Evolutionary conservation across 768 basidiomycete species (phyloP).

Genomic region (Terana coerulea): DNA sequence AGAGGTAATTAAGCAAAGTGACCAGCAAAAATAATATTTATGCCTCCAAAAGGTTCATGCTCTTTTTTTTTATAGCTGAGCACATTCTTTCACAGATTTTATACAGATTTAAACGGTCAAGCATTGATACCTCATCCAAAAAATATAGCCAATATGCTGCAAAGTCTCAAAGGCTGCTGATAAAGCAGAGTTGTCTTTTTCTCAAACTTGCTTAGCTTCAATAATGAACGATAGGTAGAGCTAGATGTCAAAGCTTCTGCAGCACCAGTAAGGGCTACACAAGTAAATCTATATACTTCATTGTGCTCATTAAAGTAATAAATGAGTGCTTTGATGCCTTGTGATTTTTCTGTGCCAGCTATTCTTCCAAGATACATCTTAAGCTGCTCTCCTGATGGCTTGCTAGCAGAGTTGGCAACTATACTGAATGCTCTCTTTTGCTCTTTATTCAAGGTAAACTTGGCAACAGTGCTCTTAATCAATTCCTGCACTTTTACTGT

Average conservation of each 20-base stretch:
- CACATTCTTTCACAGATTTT: constrained; percentile 23
- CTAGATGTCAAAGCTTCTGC: constrained; percentile 19
- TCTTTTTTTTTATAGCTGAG: too few relatives aligned
- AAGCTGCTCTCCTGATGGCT: constrained; percentile 8
- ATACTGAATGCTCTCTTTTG: constrained; percentile 20
- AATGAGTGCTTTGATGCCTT: constrained; percentile 21
- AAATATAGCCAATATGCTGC: constrained; percentile 34
- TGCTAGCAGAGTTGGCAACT: constrained; percentile 15
- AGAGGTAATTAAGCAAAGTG: too few relatives aligned
- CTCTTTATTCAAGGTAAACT: constrained; percentile 18
- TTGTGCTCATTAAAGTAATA: too few relatives aligned
- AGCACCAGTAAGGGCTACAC: constrained; percentile 21
- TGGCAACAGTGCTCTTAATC: not conserved
- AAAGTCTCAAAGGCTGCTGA: not conserved
- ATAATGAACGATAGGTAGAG: constrained; percentile 21
- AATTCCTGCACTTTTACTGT: not conserved
- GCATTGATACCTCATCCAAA: constrained; percentile 46
- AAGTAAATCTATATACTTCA: constrained; percentile 12
- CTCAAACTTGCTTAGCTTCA: constrained; percentile 6
- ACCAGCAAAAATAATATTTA: too few relatives aligned
- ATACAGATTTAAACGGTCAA: constrained; percentile 27
- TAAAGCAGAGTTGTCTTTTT: not conserved
- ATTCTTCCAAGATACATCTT: constrained; percentile 22
- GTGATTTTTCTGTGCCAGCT: constrained; percentile 23
- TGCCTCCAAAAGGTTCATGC: too few relatives aligned